These are phyloP conservation scores for Exophiala viscosa DNA, from an alignment of 2,329 filamentous ascomycete species.

Conservation along the genomic window DNA sequence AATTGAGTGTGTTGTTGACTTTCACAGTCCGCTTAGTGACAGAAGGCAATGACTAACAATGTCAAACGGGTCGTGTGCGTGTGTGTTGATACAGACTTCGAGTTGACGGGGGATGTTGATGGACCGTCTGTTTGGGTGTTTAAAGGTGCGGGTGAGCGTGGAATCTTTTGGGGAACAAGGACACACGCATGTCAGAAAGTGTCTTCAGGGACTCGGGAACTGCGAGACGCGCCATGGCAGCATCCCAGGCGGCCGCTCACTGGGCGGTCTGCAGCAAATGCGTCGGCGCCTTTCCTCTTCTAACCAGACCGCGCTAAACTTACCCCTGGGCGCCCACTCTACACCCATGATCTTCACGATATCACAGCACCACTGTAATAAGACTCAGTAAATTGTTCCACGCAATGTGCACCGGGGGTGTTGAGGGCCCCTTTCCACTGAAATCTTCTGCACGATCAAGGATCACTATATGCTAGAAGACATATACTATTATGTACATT, in stretches of 20 bases:
- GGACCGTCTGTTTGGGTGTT: constrained; percentile 1
- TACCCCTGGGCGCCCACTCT: constrained; percentile 7
- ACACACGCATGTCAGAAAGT: not conserved
- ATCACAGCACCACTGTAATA: too few species aligned
- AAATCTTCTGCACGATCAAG: constrained; percentile 15
- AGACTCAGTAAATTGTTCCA: not conserved
- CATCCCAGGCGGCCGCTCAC: not conserved
- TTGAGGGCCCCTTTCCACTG: not conserved
- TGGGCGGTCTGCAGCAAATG: not conserved
- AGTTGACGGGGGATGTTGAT: constrained; percentile 1
- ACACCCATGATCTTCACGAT: too few species aligned
- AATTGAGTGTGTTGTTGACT: constrained; percentile 7
- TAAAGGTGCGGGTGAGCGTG: not conserved
- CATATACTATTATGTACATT: not conserved
- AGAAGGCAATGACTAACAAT: constrained; percentile 8
- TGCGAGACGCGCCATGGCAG: not conserved
- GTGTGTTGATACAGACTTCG: too few species aligned
- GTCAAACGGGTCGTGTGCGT: not conserved
- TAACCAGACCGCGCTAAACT: constrained; percentile 6
- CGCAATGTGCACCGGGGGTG: not conserved
- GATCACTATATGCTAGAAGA: constrained; percentile 1
- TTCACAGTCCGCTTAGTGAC: not conserved
- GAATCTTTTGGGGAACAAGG: not conserved
- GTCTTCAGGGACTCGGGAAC: not conserved
- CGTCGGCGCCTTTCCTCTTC: constrained; percentile 13